A percentile compares a stretch with the other conserved stretches of the same genome.
Evolutionary conservation across 257 asterid species (phyloP).

Genomic region (Pogostemon cablin): DNA sequence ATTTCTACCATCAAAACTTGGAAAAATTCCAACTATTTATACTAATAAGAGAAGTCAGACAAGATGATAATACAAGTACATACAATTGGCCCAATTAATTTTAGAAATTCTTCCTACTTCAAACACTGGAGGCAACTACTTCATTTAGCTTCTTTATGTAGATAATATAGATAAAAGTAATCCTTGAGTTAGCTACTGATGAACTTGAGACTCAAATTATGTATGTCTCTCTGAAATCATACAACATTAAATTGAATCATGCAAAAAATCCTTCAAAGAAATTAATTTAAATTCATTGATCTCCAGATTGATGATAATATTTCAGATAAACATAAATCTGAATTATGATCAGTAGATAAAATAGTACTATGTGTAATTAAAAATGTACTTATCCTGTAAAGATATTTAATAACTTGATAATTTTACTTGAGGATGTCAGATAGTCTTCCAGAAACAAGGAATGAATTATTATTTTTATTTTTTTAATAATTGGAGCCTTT

Average conservation of each 20-base stretch:
- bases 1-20: slow-evolving; percentile 1
- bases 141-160: not conserved
- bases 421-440: no score
- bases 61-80: not conserved
- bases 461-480: no score
- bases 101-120: not conserved
- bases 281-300: not conserved
- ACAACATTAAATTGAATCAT: not conserved
- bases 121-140: slow-evolving; percentile 1
- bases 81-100: slow-evolving; percentile 6
- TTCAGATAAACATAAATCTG: no score
- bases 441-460: no score
- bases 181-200: no score
- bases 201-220: no score
- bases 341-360: no score
- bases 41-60: not conserved
- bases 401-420: no score
- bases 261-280: slow-evolving; percentile 10
- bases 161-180: slow-evolving; percentile 1
- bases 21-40: slow-evolving; percentile 4
- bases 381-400: no score
- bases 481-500: no score
- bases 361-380: no score
- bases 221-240: not conserved
- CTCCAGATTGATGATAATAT: no score